Base-by-base conservation (phyloP, 1,139 yeast species). In the Yamadazyma trypodendri region DNA sequence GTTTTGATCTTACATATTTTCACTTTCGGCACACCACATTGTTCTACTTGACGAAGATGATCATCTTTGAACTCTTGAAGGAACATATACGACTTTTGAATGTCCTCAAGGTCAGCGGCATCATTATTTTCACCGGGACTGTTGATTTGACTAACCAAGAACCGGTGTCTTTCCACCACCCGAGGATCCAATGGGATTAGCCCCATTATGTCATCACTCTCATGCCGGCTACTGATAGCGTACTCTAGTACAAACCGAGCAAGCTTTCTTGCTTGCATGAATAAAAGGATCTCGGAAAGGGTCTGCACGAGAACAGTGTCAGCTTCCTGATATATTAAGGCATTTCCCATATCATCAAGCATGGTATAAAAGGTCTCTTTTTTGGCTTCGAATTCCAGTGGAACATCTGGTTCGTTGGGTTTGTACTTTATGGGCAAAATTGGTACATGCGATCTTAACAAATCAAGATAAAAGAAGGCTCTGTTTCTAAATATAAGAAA, bases 401-500 rank as follows among this genome's bases (percentile, higher is more conserved):
- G 18, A 11, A n/a, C 10, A 3, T 21, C 29, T 6, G 17, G 32
- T 11, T 15, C 10, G 4, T 15, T 23, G 22, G 25, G 3, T 3
- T 11, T 12, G 14, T 23, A 10, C 16, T 13, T 24, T 2, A 36
- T 3, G 12, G 20, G 16, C 6, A 18, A 11, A 3, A 31, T 2
- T 7, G 34, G 28, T 9, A 27, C 22, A 3, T 27, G 39, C 6
- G 3, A 36, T 37, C 41, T 48, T 36, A 65, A 58, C 37, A 79
- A 77, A 24, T 77, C 75, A 40, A 84, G 71, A 44, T 81, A 76
- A 28, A 87, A 68, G 45, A 87, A 72, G 0, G 96, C 96, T 41
- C 95, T 67, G 55, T 92, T 92, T 46, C 96, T 73, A 56, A 81
- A 81, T 0, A 85, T 84, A 49, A 90, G 66, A 54, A 86, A 89